phyloP scores from a whole-genome alignment of 345 rosid genomes.

The Brassica rapa region DNA sequence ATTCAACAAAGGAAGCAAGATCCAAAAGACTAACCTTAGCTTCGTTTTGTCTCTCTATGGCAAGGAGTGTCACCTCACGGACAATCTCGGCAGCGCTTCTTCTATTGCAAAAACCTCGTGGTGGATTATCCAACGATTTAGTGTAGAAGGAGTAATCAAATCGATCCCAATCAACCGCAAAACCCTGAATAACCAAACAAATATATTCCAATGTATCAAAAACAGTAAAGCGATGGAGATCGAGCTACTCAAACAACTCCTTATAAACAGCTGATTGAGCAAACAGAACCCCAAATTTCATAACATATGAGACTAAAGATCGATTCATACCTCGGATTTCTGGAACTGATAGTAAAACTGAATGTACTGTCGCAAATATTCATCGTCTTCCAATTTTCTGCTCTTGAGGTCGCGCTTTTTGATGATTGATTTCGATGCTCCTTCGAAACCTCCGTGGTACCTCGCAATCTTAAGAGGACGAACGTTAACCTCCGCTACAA shows the following conservation, averaged over 20 bases:
- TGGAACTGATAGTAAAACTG: conserved; percentile 10
- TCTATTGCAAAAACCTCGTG: not conserved
- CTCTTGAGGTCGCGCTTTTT: not conserved
- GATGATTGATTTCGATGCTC: not conserved
- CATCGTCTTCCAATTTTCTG: not conserved
- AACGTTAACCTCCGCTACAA: not conserved
- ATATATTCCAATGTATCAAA: not conserved
- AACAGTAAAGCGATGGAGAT: too few species aligned
- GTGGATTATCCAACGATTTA: not conserved
- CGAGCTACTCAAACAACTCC: not conserved
- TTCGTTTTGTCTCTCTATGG: conserved; percentile 5
- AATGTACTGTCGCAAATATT: conserved; percentile 4
- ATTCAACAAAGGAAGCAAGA: not conserved
- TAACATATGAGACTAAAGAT: not conserved
- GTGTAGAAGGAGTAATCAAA: not conserved
- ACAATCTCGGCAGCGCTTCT: not conserved
- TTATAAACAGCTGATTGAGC: not conserved
- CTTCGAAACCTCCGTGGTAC: not conserved
- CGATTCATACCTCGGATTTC: conserved; percentile 12
- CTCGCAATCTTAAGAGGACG: conserved; percentile 8
- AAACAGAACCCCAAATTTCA: not conserved
- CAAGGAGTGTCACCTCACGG: not conserved
- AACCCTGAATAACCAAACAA: conserved; percentile 7
- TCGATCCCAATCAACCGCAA: conserved; percentile 9
- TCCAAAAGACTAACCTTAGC: not conserved